phyloP scores from a whole-genome alignment of 2,329 filamentous ascomycete species.

The Alternaria consortialis region DNA sequence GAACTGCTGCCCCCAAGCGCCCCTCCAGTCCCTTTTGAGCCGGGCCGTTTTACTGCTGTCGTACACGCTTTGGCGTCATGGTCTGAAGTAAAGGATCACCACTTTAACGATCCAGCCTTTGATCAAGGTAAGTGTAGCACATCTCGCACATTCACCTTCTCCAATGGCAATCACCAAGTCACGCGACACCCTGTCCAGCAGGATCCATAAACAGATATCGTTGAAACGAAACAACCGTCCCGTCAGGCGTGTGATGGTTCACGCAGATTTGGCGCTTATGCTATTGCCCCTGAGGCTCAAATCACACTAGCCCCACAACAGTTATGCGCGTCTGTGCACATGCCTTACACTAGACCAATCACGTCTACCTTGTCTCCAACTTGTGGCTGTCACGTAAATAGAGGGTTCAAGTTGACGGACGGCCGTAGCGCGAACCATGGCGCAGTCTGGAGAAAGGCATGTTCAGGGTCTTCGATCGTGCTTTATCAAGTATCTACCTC shows the following conservation, averaged over 20 bases:
- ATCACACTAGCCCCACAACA: conserved; percentile 36
- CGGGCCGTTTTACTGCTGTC: conserved; percentile 31
- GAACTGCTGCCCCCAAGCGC: conserved; percentile 29
- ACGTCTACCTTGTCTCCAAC: conserved; percentile 21
- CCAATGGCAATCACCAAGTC: conserved; percentile 22
- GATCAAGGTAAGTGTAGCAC: conserved; percentile 26
- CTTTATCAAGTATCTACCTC: background rate
- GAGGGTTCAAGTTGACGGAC: conserved; percentile 18
- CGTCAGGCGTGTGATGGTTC: conserved; percentile 38
- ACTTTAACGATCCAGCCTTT: conserved; percentile 7
- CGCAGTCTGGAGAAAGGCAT: conserved; percentile 11
- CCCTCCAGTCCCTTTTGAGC: conserved; percentile 37
- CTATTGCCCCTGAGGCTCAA: conserved; percentile 36
- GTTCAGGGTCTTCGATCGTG: conserved; percentile 12
- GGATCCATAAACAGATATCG: conserved; percentile 31
- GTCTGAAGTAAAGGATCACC: background rate
- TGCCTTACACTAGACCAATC: conserved; percentile 27
- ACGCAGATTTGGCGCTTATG: conserved; percentile 33
- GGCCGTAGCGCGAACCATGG: conserved; percentile 22
- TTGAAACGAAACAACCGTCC: conserved; percentile 35
- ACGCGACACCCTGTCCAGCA: conserved; percentile 23
- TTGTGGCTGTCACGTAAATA: conserved; percentile 23
- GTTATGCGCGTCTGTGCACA: conserved; percentile 21
- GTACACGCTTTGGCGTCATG: conserved; percentile 24
- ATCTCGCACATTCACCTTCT: conserved; percentile 14